phyloP scores from a whole-genome alignment of 306 rosid genomes.

The Cicer cuneatum region DNA sequence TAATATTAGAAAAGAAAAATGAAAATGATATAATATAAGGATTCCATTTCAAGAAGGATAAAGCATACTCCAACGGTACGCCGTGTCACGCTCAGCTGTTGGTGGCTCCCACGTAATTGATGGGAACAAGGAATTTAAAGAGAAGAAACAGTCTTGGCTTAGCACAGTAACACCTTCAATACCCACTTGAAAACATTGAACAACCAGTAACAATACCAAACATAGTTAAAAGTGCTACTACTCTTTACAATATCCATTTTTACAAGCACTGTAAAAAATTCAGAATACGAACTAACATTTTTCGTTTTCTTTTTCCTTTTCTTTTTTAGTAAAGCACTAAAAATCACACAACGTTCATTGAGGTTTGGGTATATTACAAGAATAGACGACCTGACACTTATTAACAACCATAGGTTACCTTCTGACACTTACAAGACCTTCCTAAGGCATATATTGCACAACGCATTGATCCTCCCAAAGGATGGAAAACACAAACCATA shows the following conservation, averaged over 20 bases:
- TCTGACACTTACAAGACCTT: conserved; percentile 37
- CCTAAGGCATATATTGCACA: conserved; percentile 35
- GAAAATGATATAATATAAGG: conserved; percentile 11
- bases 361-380: conserved; percentile 32
- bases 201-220: conserved; percentile 26
- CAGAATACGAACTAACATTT: conserved; percentile 6
- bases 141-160: conserved; percentile 9
- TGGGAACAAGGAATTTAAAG: not conserved
- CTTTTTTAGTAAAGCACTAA: conserved; percentile 4
- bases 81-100: conserved; percentile 35
- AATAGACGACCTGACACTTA: conserved; percentile 25
- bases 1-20: conserved; percentile 13
- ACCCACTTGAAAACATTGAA: conserved; percentile 8
- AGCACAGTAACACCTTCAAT: conserved; percentile 22
- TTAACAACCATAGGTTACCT: conserved; percentile 27
- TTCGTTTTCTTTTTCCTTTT: conserved; percentile 27
- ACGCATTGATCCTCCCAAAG: conserved; percentile 37
- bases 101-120: conserved; percentile 48
- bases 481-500: conserved; percentile 41
- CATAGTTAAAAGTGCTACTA: not conserved
- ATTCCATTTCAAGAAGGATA: conserved; percentile 26
- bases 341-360: conserved; percentile 10
- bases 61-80: conserved; percentile 44
- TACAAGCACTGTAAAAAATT: conserved; percentile 42
- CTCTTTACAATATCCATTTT: conserved; percentile 34